Percentiles rank a stretch among this genome's conserved stretches.
phyloP scores from a whole-genome alignment of 768 basidiomycete genomes.

The Suillus spraguei region DNA sequence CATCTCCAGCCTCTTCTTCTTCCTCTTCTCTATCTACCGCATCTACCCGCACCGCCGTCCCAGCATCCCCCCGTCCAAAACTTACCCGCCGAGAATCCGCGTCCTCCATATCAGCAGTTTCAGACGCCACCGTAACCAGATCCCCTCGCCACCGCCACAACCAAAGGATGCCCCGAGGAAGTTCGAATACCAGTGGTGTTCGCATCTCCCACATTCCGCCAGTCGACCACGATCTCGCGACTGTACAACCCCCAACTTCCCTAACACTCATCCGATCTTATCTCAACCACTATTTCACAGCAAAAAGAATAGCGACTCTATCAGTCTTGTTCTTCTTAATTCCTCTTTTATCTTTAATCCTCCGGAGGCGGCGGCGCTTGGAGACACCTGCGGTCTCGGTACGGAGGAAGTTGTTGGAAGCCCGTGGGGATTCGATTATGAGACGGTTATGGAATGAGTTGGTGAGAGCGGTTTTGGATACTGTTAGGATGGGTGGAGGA shows the following conservation, averaged over 20 bases:
- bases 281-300: slow-evolving; percentile 49
- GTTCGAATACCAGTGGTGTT: slow-evolving; percentile 19
- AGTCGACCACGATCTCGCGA: slow-evolving; percentile 11
- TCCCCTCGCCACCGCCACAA: slow-evolving; percentile 12
- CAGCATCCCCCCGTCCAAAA: slow-evolving; percentile 30
- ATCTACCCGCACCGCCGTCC: slow-evolving; percentile 74
- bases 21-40: slow-evolving; percentile 74
- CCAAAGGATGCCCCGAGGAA: slow-evolving; percentile 14
- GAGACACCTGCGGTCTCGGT: slow-evolving; percentile 52
- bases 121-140: slow-evolving; percentile 30
- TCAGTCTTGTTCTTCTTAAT: slow-evolving; percentile 42
- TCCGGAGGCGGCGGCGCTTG: slow-evolving; percentile 51
- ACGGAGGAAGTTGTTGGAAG: slow-evolving; percentile 51
- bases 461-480: slow-evolving; percentile 59
- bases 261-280: slow-evolving; percentile 51
- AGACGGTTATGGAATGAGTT: slow-evolving; percentile 53
- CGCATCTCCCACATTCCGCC: slow-evolving; percentile 18
- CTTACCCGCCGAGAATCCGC: slow-evolving; percentile 15
- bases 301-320: slow-evolving; percentile 51
- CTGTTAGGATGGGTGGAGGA: slow-evolving; percentile 75
- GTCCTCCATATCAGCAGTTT: slow-evolving; percentile 28
- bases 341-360: slow-evolving; percentile 45
- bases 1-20: slow-evolving; percentile 57
- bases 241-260: slow-evolving; percentile 22
- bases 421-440: slow-evolving; percentile 39